A percentile compares a stretch with the other conserved stretches of the same genome.
Evolutionary conservation across 2,329 filamentous ascomycete species (phyloP).

Genomic region (Byssothecium circinans): DNA sequence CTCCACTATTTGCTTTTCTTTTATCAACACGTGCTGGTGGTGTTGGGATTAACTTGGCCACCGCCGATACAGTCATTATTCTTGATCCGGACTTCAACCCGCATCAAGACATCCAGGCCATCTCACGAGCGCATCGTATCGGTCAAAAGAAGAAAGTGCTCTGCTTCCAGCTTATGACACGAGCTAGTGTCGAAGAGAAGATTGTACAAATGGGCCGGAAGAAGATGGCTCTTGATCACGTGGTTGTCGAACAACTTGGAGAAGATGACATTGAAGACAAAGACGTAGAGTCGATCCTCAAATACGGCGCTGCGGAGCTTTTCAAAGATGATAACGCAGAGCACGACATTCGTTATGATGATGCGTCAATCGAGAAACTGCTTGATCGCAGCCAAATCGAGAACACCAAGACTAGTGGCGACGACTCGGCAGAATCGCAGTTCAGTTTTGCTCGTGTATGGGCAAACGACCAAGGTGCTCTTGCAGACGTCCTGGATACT

Average conservation of each 20-base stretch:
- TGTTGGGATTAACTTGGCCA: slow-evolving; percentile 95
- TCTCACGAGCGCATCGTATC: slow-evolving; percentile 92
- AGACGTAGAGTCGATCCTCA: slow-evolving; percentile 84
- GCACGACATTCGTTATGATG: slow-evolving; percentile 78
- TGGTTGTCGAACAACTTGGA: slow-evolving; percentile 90
- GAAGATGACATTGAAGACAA: slow-evolving; percentile 75
- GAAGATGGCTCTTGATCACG: slow-evolving; percentile 94
- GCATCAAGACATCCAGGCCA: slow-evolving; percentile 93
- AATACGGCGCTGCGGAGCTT: slow-evolving; percentile 81
- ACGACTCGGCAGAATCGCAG: slow-evolving; percentile 71
- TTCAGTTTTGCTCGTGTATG: slow-evolving; percentile 92
- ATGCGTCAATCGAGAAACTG: slow-evolving; percentile 79
- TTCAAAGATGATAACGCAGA: slow-evolving; percentile 75
- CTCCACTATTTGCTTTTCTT: slow-evolving; percentile 83
- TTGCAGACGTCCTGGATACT: slow-evolving; percentile 65
- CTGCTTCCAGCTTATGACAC: slow-evolving; percentile 92
- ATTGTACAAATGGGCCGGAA: slow-evolving; percentile 94
- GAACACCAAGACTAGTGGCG: slow-evolving; percentile 65
- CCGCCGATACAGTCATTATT: slow-evolving; percentile 96
- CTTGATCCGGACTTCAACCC: slow-evolving; percentile 97
- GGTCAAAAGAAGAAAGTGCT: slow-evolving; percentile 95
- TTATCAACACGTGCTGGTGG: slow-evolving; percentile 93
- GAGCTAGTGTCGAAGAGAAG: slow-evolving; percentile 86
- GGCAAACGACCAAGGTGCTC: slow-evolving; percentile 74
- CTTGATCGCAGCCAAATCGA: slow-evolving; percentile 85